Evolutionary conservation across 1,139 yeast genomes (phyloP).

Genomic region (Taphrina communis): DNA sequence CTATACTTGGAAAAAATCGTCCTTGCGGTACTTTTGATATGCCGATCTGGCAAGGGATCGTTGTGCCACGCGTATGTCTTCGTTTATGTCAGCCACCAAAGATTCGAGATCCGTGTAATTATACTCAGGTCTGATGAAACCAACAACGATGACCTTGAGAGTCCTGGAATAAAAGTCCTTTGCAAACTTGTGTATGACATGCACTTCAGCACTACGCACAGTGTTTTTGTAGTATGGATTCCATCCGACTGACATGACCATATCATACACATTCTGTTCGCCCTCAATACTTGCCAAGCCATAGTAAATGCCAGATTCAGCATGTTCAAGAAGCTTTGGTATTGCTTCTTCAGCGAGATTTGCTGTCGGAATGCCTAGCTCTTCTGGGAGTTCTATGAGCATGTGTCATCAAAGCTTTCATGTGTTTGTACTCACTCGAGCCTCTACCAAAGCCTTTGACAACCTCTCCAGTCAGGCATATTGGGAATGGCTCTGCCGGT

Average conservation of each 20-base stretch:
- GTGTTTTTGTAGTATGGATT: slow-evolving; percentile 88
- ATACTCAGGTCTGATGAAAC: slow-evolving; percentile 89
- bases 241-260: slow-evolving; percentile 96
- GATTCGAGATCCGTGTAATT: slow-evolving; percentile 77
- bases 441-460: slow-evolving; percentile 96
- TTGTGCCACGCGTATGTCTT: slow-evolving; percentile 74
- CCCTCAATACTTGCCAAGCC: slow-evolving; percentile 68
- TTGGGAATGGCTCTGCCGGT: slow-evolving; percentile 39
- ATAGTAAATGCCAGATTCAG: slow-evolving; percentile 86
- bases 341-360: slow-evolving; percentile 57
- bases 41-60: slow-evolving; percentile 53
- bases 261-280: slow-evolving; percentile 64
- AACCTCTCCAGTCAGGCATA: slow-evolving; percentile 52
- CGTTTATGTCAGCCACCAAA: slow-evolving; percentile 78
- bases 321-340: slow-evolving; percentile 44
- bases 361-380: slow-evolving; percentile 60
- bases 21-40: slow-evolving; percentile 36
- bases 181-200: slow-evolving; percentile 75
- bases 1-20: slow-evolving; percentile 29
- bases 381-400: neutral
- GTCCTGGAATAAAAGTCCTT: slow-evolving; percentile 81
- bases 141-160: slow-evolving; percentile 72
- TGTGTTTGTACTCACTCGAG: slow-evolving; percentile 71
- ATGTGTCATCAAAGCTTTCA: slow-evolving; percentile 60
- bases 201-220: slow-evolving; percentile 80